Conservation (phyloP, 768 basidiomycete species). For the Rhodotorula taiwanensis region DNA sequence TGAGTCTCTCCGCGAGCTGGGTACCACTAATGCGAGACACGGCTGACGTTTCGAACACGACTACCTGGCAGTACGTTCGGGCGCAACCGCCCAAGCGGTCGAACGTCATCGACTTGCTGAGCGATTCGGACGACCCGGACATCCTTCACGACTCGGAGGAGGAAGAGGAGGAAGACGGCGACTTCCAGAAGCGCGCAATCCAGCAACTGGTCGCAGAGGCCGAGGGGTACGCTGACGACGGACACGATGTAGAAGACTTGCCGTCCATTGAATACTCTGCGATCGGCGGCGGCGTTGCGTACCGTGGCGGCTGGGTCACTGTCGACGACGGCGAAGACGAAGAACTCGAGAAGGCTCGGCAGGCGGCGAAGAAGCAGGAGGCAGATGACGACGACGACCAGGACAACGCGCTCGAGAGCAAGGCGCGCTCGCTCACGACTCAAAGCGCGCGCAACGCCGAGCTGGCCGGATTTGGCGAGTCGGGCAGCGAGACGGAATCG, state of each 20-base stretch:
- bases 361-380: not conserved
- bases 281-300: too few relatives aligned
- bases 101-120: not conserved
- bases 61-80: not conserved
- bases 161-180: constrained; percentile 1
- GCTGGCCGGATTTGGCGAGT: too few relatives aligned
- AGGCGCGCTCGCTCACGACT: not conserved
- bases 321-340: constrained; percentile 3
- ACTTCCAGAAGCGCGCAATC: constrained; percentile 6
- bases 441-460: too few relatives aligned
- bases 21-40: too few relatives aligned
- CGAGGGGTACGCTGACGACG: not conserved
- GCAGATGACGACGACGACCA: not conserved
- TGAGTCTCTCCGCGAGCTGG: too few relatives aligned
- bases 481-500: too few relatives aligned
- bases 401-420: not conserved
- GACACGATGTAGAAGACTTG: constrained; percentile 4
- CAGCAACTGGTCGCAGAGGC: constrained; percentile 13
- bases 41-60: too few relatives aligned
- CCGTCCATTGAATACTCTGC: not conserved
- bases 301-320: constrained; percentile 5
- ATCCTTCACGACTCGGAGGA: not conserved
- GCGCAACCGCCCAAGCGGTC: not conserved
- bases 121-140: constrained; percentile 15
- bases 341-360: not conserved